These are phyloP conservation scores for Trifolium dubium DNA, from an alignment of 306 rosid species.

Conservation along the genomic window DNA sequence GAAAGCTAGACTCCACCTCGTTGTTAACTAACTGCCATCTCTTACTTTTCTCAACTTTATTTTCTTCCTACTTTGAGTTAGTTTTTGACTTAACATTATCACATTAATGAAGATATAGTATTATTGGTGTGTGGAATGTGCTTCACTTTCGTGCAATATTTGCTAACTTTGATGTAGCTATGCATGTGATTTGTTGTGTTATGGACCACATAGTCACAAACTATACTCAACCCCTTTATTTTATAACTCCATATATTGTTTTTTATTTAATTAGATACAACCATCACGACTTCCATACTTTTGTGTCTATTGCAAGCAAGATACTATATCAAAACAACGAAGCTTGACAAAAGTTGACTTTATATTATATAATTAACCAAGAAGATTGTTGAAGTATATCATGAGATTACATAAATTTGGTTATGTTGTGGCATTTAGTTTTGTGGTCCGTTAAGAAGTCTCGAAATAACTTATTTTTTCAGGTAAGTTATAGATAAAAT, in stretches of 20 bases:
- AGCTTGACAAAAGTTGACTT: constrained; percentile 2
- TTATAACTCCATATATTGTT: background rate
- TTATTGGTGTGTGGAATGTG: background rate
- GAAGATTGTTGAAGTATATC: too few species aligned
- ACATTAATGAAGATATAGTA: background rate
- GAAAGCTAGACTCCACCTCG: background rate
- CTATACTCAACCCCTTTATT: constrained; percentile 6
- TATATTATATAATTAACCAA: background rate
- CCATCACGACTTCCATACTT: background rate
- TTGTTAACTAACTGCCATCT: constrained; percentile 17
- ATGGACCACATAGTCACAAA: constrained; percentile 13
- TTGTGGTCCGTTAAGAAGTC: too few species aligned
- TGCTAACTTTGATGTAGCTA: constrained; percentile 24
- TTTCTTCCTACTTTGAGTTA: background rate
- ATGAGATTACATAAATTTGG: too few species aligned
- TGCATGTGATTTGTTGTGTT: constrained; percentile 7
- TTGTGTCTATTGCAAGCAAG: background rate
- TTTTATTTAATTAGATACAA: background rate
- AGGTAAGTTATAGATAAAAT: too few species aligned
- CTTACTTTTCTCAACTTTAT: background rate
- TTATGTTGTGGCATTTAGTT: too few species aligned
- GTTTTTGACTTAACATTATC: background rate
- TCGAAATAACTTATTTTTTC: too few species aligned
- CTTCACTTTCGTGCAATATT: constrained; percentile 8
- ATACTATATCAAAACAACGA: background rate